Evolutionary conservation across 768 basidiomycete species (phyloP), one percentile per base, ranked within the genome.

Genomic region (Pleurotus giganteus): DNA sequence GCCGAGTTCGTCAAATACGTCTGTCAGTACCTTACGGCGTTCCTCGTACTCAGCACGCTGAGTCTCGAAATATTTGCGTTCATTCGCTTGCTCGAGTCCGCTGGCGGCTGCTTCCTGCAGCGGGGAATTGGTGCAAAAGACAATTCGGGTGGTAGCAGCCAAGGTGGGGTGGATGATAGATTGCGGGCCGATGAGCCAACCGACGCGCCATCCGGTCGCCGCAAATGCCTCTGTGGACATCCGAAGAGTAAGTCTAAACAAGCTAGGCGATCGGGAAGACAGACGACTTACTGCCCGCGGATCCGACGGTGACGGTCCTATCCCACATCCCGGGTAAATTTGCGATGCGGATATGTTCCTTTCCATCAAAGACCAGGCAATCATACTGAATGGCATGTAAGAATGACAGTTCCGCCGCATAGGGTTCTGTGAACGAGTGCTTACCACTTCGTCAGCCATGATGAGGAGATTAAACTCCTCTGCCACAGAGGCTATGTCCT

Each of bases 301-400:
- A 95, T 36, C 89, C 86, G 53, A 98, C 91, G 5, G 96, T 98
- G 39, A 99, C 86, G 0, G 97, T 99, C 41, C 97, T 85, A 60
- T 98, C 91, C 95, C 95, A 98, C 91, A 98, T 97, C 19, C 94
- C 92, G 4, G 94, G 95, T n/a, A 99, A 79, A 31, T 77, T 91
- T 3, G 96, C 95, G 62, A 98, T 89, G 52, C 96, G 87, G 53
- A 94, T 76, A 69, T 99, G 97, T 63, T 96, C 86, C 63, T 88
- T 86, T 31, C 79, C 83, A 61, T 94, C 91, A 61, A 88, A 97
- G 13, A 94, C 84, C 34, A 99, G 84, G 62, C 88, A 89, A 64
- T 99, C 97, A 69, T 99, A 99, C 90, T 96, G 58, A 26, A 15
- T 51, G 47, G 44, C 54, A 17, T 23, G 34, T 31, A 39, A 47